Conservation (phyloP, 108 stramenopile genomes). For the Cyclotella atomus region DNA sequence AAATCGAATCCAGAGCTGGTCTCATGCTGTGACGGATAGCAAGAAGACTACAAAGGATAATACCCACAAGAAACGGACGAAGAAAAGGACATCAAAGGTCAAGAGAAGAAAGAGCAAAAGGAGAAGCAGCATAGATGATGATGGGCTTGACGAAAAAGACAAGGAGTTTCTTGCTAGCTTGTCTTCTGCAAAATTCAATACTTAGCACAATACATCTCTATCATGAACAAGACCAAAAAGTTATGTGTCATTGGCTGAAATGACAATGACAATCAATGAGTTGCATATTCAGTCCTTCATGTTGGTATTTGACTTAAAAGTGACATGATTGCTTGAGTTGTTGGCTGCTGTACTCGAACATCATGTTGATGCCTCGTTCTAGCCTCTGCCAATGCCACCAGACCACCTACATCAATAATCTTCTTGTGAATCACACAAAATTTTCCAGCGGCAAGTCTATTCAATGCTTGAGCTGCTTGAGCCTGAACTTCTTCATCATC, state of each 20-base stretch:
- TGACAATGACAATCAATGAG: too few relatives aligned
- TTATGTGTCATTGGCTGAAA: too few relatives aligned
- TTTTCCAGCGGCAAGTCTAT: not conserved
- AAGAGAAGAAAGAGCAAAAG: slow-evolving; percentile 32
- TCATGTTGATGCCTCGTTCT: not conserved
- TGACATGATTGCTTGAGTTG: not conserved
- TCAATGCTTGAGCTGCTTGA: not conserved
- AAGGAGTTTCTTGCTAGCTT: not conserved
- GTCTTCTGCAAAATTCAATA: slow-evolving; percentile 5
- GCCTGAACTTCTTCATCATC: not conserved
- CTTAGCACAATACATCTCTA: too few relatives aligned
- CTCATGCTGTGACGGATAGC: slow-evolving; percentile 5
- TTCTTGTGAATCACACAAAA: not conserved
- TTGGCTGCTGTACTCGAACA: not conserved
- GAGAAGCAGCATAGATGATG: slow-evolving; percentile 15
- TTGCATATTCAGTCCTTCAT: too few relatives aligned
- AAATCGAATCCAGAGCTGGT: slow-evolving; percentile 34
- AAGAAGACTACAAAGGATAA: not conserved
- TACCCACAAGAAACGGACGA: slow-evolving; percentile 14
- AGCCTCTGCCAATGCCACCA: not conserved
- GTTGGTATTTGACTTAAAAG: not conserved
- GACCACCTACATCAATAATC: not conserved
- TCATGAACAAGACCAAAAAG: too few relatives aligned
- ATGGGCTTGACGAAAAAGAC: not conserved
- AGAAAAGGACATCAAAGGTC: slow-evolving; percentile 4